Evolutionary conservation across 192 early-diverging fungal genomes (phyloP).

Genomic region (Entrophospora sp.): DNA sequence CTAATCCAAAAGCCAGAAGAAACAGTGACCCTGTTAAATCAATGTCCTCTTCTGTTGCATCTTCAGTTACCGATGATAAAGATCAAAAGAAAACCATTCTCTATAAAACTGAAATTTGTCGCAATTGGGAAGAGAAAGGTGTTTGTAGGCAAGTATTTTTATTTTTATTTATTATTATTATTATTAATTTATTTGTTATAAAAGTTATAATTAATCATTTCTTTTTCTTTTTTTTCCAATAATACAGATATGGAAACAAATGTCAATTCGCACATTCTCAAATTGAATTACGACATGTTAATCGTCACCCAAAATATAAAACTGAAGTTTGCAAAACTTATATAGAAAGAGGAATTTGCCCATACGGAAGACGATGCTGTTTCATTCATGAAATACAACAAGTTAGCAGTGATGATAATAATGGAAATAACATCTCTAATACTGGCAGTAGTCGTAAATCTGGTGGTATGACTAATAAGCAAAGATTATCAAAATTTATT

Average conservation of each 20-base stretch:
- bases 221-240: too few relatives aligned
- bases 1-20: too few relatives aligned
- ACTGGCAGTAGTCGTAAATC: neutral
- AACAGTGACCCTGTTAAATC: too few relatives aligned
- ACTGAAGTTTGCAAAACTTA: slow-evolving; percentile 89
- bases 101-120: slow-evolving; percentile 38
- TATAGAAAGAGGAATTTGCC: slow-evolving; percentile 76
- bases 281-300: slow-evolving; percentile 68
- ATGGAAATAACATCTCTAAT: neutral
- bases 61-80: too few relatives aligned
- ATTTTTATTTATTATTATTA: too few relatives aligned
- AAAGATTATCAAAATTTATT: neutral
- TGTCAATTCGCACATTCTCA: slow-evolving; percentile 91
- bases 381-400: slow-evolving; percentile 71
- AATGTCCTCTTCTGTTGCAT: too few relatives aligned
- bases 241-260: slow-evolving; percentile 81
- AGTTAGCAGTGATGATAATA: neutral
- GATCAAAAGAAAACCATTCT: slow-evolving; percentile 27
- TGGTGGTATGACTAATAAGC: neutral
- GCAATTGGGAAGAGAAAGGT: slow-evolving; percentile 37
- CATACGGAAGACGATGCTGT: slow-evolving; percentile 88
- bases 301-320: slow-evolving; percentile 88
- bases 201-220: too few relatives aligned
- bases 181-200: too few relatives aligned
- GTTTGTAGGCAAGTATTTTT: slow-evolving; percentile 29